Evolutionary conservation across 2,329 filamentous ascomycete genomes (phyloP).

Genomic region (Cladosporium sp.): DNA sequence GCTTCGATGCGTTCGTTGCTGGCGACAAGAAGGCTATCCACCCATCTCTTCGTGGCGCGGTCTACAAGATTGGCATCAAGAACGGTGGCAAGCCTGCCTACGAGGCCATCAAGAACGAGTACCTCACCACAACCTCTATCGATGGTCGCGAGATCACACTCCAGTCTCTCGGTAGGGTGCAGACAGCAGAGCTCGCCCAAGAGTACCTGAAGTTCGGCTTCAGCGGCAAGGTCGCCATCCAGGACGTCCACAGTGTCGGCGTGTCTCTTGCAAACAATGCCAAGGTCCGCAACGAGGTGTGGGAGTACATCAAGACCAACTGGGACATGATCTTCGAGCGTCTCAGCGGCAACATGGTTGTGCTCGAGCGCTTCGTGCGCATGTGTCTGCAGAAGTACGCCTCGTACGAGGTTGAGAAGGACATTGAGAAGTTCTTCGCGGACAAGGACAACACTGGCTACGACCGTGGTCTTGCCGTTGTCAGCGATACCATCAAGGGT

Average conservation of each 20-base stretch:
- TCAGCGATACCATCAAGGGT: conserved; percentile 81
- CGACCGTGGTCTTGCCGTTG: conserved; percentile 81
- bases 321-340: conserved; percentile 74
- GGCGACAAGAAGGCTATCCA: conserved; percentile 72
- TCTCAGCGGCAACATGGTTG: conserved; percentile 77
- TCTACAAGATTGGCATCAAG: conserved; percentile 78
- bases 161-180: conserved; percentile 71
- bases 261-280: conserved; percentile 72
- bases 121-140: conserved; percentile 76
- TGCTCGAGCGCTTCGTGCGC: conserved; percentile 86
- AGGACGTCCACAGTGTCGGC: conserved; percentile 85
- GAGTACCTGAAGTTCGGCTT: conserved; percentile 73
- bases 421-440: conserved; percentile 83
- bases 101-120: conserved; percentile 80
- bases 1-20: conserved; percentile 77
- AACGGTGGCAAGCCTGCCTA: conserved; percentile 71
- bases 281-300: conserved; percentile 71
- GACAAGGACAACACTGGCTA: conserved; percentile 84
- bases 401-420: conserved; percentile 66
- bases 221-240: conserved; percentile 78
- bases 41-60: conserved; percentile 75
- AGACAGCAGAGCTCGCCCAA: conserved; percentile 67
- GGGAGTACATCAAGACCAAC: conserved; percentile 82
- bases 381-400: conserved; percentile 77
- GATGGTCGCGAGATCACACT: conserved; percentile 90